Conservation (phyloP, 768 basidiomycete species). For the Amanita muscaria region DNA sequence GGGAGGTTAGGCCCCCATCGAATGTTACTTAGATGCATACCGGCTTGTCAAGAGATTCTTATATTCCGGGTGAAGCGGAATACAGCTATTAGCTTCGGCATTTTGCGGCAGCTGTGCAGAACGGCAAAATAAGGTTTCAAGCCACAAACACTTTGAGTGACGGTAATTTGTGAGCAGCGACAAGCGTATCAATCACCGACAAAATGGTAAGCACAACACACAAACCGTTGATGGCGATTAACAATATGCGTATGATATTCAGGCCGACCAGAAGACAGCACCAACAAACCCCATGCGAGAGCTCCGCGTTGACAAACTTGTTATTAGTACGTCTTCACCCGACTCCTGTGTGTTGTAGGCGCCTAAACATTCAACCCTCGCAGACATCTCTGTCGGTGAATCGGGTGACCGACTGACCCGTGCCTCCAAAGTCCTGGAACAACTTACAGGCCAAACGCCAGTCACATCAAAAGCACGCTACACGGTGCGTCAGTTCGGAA, state of each 20-base stretch:
- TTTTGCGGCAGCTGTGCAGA: slow-evolving; percentile 24
- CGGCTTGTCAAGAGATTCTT: too few relatives aligned
- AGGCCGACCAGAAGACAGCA: slow-evolving; percentile 86
- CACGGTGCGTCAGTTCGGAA: slow-evolving; percentile 98
- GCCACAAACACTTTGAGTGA: slow-evolving; percentile 22
- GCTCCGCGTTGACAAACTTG: slow-evolving; percentile 95
- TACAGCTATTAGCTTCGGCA: slow-evolving; percentile 21
- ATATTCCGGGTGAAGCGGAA: too few relatives aligned
- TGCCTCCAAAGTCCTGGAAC: slow-evolving; percentile 98
- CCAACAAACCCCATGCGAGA: slow-evolving; percentile 95
- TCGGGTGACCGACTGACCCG: slow-evolving; percentile 98
- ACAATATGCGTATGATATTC: slow-evolving; percentile 3
- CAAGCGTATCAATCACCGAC: slow-evolving; percentile 27
- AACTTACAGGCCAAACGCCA: slow-evolving; percentile 98
- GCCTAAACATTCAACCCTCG: slow-evolving; percentile 3
- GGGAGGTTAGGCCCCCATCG: too few relatives aligned
- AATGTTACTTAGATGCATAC: too few relatives aligned
- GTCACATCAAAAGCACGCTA: slow-evolving; percentile 99
- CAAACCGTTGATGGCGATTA: background rate
- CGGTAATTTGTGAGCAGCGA: slow-evolving; percentile 28
- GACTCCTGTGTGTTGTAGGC: slow-evolving; percentile 4
- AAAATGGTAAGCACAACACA: slow-evolving; percentile 31
- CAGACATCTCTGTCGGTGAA: slow-evolving; percentile 99
- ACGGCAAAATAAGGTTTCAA: slow-evolving; percentile 32
- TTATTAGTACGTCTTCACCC: slow-evolving; percentile 85